These are phyloP conservation scores for Penicillium nucicola DNA, from an alignment of 495 filamentous ascomycete species.

Conservation along the genomic window DNA sequence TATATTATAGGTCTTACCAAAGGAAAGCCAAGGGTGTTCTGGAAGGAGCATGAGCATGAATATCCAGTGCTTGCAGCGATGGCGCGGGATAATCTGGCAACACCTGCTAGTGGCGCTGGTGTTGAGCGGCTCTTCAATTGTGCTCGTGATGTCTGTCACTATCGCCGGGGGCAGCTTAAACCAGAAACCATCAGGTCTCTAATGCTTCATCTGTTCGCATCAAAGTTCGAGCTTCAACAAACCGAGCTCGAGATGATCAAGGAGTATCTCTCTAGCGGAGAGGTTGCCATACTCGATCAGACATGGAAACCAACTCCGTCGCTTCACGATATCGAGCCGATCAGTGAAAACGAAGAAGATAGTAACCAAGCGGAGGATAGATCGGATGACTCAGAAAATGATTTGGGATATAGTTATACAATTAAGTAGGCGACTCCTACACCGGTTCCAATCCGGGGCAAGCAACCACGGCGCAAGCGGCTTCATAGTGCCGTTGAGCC, in stretches of 20 bases:
- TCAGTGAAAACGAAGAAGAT: no score
- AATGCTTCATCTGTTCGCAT: constrained; percentile 1
- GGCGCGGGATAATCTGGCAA: neutral
- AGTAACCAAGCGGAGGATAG: neutral
- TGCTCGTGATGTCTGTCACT: constrained; percentile 5
- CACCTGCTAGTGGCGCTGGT: constrained; percentile 1
- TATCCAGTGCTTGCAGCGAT: neutral
- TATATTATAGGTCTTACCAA: no score
- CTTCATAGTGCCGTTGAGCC: neutral
- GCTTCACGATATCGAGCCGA: no score
- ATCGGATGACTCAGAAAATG: neutral
- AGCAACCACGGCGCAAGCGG: neutral
- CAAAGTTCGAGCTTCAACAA: neutral
- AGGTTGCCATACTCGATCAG: no score
- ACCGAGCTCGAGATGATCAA: neutral
- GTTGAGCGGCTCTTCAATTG: constrained; percentile 5
- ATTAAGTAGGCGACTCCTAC: neutral
- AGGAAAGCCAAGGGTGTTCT: neutral
- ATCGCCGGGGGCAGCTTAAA: neutral
- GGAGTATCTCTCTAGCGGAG: no score
- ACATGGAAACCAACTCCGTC: no score
- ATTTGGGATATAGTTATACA: no score
- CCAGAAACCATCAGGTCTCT: neutral
- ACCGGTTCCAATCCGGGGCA: neutral
- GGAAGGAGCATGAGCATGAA: neutral